These are phyloP conservation scores for Daldinia concentrica DNA, from an alignment of 495 filamentous ascomycete genomes.

Conservation along the genomic window DNA sequence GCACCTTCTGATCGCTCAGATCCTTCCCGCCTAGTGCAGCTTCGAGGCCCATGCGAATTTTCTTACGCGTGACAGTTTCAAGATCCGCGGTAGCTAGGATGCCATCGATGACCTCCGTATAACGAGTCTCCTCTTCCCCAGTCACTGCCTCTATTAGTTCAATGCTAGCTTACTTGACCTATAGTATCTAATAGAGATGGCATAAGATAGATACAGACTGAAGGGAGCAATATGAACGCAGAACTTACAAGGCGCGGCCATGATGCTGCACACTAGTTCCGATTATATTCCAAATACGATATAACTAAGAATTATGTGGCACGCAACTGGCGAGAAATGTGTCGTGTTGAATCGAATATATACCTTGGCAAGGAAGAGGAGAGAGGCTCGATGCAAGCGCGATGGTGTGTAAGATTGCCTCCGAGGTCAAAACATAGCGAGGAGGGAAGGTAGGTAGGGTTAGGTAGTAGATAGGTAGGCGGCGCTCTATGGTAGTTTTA, in stretches of 20 bases:
- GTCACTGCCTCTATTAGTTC: conserved; percentile 61
- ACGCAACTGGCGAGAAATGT: not conserved
- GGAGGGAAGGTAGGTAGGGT: not conserved
- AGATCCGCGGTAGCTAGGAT: conserved; percentile 86
- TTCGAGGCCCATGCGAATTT: conserved; percentile 87
- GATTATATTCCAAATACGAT: conserved; percentile 6
- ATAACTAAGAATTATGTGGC: not conserved
- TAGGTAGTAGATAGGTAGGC: not conserved
- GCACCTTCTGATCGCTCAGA: conserved; percentile 85
- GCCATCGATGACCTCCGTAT: conserved; percentile 87
- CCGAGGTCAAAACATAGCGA: conserved; percentile 41
- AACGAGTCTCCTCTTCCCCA: conserved; percentile 71
- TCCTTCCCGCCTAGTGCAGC: conserved; percentile 76
- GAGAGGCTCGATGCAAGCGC: conserved; percentile 1
- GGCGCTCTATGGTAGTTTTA: not conserved
- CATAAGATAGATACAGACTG: not conserved
- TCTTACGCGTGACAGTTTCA: conserved; percentile 89
- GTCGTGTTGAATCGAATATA: not conserved
- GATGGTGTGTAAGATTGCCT: conserved; percentile 20
- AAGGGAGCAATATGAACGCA: not conserved
- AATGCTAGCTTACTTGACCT: too few species aligned
- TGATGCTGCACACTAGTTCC: conserved; percentile 15
- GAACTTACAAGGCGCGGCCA: conserved; percentile 34
- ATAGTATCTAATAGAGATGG: not conserved
- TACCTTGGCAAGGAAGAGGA: not conserved